Evolutionary conservation across 1,139 yeast species (phyloP).

Genomic region (Lodderomyces margitis): DNA sequence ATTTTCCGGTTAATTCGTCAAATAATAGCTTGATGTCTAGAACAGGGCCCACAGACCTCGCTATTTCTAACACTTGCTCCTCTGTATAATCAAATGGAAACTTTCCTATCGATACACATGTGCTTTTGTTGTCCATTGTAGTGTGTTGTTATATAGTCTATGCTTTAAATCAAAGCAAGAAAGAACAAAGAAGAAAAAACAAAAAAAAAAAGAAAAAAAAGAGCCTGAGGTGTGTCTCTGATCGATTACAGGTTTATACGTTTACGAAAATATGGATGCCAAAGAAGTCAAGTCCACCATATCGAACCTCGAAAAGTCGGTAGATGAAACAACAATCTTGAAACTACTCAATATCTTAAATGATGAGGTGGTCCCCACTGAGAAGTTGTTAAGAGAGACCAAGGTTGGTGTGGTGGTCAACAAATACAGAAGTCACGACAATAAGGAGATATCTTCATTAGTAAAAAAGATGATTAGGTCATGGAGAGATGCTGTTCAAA

Average conservation of each 20-base stretch:
- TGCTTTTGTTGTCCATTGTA: slow-evolving; percentile 21
- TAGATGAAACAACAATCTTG: slow-evolving; percentile 63
- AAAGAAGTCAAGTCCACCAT: slow-evolving; percentile 73
- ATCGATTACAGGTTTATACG: background rate
- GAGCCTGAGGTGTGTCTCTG: background rate
- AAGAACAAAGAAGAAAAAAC: slow-evolving; percentile 2
- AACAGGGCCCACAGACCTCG: slow-evolving; percentile 85
- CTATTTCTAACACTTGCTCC: slow-evolving; percentile 81
- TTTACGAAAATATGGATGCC: slow-evolving; percentile 51
- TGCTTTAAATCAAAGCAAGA: background rate
- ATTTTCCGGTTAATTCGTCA: slow-evolving; percentile 86
- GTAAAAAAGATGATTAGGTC: slow-evolving; percentile 80
- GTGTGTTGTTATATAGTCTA: too few species aligned
- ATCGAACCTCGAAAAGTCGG: slow-evolving; percentile 69
- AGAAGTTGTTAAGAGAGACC: slow-evolving; percentile 82
- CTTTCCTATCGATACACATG: slow-evolving; percentile 36
- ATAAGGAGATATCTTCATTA: slow-evolving; percentile 60
- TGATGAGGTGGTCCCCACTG: slow-evolving; percentile 79
- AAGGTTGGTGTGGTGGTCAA: slow-evolving; percentile 97
- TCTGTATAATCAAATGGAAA: slow-evolving; percentile 62
- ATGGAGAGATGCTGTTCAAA: slow-evolving; percentile 90
- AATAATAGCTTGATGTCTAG: slow-evolving; percentile 71
- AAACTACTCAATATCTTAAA: slow-evolving; percentile 67
- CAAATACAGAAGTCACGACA: slow-evolving; percentile 70
- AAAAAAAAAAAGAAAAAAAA: slow-evolving; percentile 5